A percentile compares a stretch with the other conserved stretches of the same genome.
Conservation (phyloP, 495 filamentous ascomycete genomes). For the Pyrenula massariospora region DNA sequence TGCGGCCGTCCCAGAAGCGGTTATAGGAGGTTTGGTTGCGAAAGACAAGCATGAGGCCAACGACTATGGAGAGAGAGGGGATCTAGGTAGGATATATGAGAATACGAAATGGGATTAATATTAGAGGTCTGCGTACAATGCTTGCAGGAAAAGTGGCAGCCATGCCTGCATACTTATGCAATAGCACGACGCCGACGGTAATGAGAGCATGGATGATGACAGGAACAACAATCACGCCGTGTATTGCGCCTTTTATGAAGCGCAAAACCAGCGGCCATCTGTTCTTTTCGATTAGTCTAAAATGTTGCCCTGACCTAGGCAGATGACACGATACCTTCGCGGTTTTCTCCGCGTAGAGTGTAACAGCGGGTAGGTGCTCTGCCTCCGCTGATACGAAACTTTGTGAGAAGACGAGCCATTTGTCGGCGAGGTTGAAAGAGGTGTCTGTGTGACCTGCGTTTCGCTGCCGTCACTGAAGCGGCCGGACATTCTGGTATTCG, state of each 20-base stretch:
- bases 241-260: constrained; percentile 67
- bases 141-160: constrained; percentile 49
- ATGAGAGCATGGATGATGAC: constrained; percentile 55
- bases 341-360: constrained; percentile 44
- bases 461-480: neutral
- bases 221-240: constrained; percentile 50
- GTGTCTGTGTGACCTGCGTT: neutral
- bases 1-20: constrained; percentile 60
- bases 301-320: neutral
- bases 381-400: constrained; percentile 19
- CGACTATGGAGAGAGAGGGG: constrained; percentile 67
- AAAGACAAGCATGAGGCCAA: constrained; percentile 73
- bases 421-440: neutral
- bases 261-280: constrained; percentile 66
- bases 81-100: constrained; percentile 28
- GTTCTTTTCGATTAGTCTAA: neutral
- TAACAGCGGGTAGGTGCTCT: constrained; percentile 25
- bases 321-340: constrained; percentile 24
- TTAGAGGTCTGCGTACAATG: constrained; percentile 35
- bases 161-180: constrained; percentile 43
- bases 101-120: neutral
- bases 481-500: neutral
- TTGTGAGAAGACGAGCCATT: neutral
- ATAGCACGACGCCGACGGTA: constrained; percentile 48
- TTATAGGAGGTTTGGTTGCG: constrained; percentile 63